phyloP scores from a whole-genome alignment of 495 filamentous ascomycete genomes.

The Penicillium crystallinum region DNA sequence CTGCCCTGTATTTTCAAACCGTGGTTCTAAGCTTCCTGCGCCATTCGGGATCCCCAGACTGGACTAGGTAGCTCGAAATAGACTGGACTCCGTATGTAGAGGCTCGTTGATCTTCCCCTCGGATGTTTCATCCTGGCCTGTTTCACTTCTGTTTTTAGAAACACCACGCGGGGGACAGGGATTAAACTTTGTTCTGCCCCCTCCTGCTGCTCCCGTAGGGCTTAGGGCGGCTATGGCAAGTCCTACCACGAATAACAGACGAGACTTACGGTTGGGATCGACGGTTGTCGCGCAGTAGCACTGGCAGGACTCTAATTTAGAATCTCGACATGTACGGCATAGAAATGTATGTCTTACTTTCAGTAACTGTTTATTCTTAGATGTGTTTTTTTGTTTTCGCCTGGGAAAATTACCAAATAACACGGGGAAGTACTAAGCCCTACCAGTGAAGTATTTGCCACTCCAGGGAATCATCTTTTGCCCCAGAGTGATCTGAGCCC shows the following conservation, averaged over 20 bases:
- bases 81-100: not conserved
- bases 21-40: not conserved
- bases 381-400: not conserved
- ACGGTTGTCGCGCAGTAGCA: not conserved
- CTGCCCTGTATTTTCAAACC: not conserved
- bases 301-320: not conserved
- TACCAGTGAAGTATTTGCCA: not conserved
- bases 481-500: slow-evolving; percentile 2
- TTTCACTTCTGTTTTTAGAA: slow-evolving; percentile 14
- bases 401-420: not conserved
- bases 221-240: not conserved
- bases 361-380: not conserved
- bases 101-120: not conserved
- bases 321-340: no score
- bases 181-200: not conserved
- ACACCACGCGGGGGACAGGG: slow-evolving; percentile 8
- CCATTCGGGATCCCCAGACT: not conserved
- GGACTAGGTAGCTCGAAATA: not conserved
- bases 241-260: not conserved
- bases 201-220: not conserved
- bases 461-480: not conserved
- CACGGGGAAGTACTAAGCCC: not conserved
- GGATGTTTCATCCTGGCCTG: slow-evolving; percentile 1
- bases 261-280: not conserved
- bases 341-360: not conserved